Evolutionary conservation across 2,329 filamentous ascomycete genomes (phyloP).

Genomic region (Chalaropsis thielavioides): DNA sequence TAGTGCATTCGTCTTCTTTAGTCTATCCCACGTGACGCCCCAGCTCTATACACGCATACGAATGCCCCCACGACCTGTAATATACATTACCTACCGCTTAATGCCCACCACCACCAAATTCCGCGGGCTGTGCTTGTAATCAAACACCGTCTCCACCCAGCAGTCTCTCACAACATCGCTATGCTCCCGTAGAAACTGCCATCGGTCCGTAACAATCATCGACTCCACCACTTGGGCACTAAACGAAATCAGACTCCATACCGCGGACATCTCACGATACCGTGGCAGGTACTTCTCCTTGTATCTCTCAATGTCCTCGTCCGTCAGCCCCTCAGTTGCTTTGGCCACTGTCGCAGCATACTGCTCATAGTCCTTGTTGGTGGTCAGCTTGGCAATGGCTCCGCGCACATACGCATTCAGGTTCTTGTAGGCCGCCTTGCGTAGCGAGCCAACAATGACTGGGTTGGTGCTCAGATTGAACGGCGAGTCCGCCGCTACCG

Average conservation of each 20-base stretch:
- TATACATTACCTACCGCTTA: constrained; percentile 39
- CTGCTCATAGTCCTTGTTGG: constrained; percentile 40
- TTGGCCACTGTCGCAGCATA: constrained; percentile 47
- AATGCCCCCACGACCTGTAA: neutral
- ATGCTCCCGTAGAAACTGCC: constrained; percentile 74
- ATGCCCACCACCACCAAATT: constrained; percentile 90
- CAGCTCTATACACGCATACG: neutral
- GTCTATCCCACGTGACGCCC: neutral
- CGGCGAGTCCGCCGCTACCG: constrained; percentile 25
- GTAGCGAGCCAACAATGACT: constrained; percentile 72
- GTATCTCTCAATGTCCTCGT: constrained; percentile 62
- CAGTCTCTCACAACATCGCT: constrained; percentile 51
- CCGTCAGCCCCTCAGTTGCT: constrained; percentile 53
- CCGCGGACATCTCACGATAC: constrained; percentile 68
- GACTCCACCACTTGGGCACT: constrained; percentile 81
- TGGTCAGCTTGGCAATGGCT: constrained; percentile 60
- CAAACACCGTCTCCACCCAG: constrained; percentile 92
- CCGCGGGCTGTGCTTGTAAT: constrained; percentile 69
- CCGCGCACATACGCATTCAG: constrained; percentile 68
- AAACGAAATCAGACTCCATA: constrained; percentile 95
- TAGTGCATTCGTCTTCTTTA: neutral
- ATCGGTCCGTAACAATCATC: constrained; percentile 78
- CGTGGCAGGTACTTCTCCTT: constrained; percentile 46
- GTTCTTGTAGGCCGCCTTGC: constrained; percentile 63
- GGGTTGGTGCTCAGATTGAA: constrained; percentile 53